Evolutionary conservation across 2,329 filamentous ascomycete genomes (phyloP), one percentile per base, ranked within the genome.

Genomic region (Ustilaginoidea virens): DNA sequence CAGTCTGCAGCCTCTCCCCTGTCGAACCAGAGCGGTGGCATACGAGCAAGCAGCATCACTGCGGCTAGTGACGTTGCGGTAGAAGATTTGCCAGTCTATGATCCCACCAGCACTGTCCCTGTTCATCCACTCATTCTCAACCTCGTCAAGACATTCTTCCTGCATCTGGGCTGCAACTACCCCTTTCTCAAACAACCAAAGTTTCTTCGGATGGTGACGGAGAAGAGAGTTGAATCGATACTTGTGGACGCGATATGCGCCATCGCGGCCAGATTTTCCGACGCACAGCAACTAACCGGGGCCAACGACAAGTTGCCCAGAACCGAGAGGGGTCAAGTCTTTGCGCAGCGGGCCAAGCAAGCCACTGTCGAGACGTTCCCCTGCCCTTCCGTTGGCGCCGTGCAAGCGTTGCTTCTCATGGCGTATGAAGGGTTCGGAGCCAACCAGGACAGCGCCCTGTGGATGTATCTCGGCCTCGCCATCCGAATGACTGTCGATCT

Each of bases 391-490:
- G 74, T 92, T 1, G 78, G 79, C 15, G 82, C 81, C 7, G 80
- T 90, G 0, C 85, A 92, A 42, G 81, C 83, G 1, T 85, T 78
- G 27, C 54, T 92, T 8, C 56, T 93, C 17, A 69, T 93, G 53
- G 83, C 82, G 0, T 92, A 92, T 44, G 82, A 92, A 39, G 78
- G 86, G 24, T 92, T 93, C 40, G 85, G 83, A 1, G 80, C 80
- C 8, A 81, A 82, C 39, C 80, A 86, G 41, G 85, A 92, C 44
- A 92, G 82, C 47, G 81, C 82, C 0, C 53, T 93, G 5, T 93
- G 85, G 83, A 92, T 92, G 82, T 92, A 92, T 45, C 61, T 92
- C 2, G 85, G 83, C 0, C 75, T 87, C 29, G 77, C 83, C 0
- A 92, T 92, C 35, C 74, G 83, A 10, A 80, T 85, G 72, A 77